Conservation (phyloP, 2,329 filamentous ascomycete species). For the Orbilia javanica region DNA sequence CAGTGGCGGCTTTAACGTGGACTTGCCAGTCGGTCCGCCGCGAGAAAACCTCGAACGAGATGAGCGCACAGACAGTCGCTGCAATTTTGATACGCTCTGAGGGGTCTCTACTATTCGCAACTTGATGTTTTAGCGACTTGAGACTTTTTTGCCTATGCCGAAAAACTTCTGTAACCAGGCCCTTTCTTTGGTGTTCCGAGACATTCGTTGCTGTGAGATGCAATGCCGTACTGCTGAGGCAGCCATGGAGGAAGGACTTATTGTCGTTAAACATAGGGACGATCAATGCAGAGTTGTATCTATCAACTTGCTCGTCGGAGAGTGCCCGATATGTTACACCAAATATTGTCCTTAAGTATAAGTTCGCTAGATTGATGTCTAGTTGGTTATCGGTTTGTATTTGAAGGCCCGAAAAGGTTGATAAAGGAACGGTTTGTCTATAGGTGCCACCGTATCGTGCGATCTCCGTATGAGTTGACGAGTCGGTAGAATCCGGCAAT, state of each 20-base stretch:
- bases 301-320: slow-evolving; percentile 50
- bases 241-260: slow-evolving; percentile 53
- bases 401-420: slow-evolving; percentile 36
- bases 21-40: slow-evolving; percentile 52
- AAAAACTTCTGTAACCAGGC: slow-evolving; percentile 53
- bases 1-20: slow-evolving; percentile 56
- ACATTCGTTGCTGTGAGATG: slow-evolving; percentile 53
- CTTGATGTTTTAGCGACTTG: slow-evolving; percentile 49
- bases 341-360: slow-evolving; percentile 52
- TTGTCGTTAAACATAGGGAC: slow-evolving; percentile 56
- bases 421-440: slow-evolving; percentile 4
- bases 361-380: slow-evolving; percentile 50
- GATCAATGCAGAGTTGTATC: slow-evolving; percentile 57
- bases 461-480: slow-evolving; percentile 26
- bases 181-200: slow-evolving; percentile 43
- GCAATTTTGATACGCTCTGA: slow-evolving; percentile 51
- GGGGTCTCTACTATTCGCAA: slow-evolving; percentile 24
- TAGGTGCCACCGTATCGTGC: slow-evolving; percentile 22
- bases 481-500: slow-evolving; percentile 22
- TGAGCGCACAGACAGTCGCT: slow-evolving; percentile 57
- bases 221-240: slow-evolving; percentile 52
- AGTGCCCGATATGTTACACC: slow-evolving; percentile 56
- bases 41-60: slow-evolving; percentile 56
- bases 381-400: slow-evolving; percentile 51
- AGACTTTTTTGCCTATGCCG: slow-evolving; percentile 53